These are phyloP conservation scores for Paspalum vaginatum DNA, from an alignment of 176 grass and related monocot genomes.

Conservation along the genomic window DNA sequence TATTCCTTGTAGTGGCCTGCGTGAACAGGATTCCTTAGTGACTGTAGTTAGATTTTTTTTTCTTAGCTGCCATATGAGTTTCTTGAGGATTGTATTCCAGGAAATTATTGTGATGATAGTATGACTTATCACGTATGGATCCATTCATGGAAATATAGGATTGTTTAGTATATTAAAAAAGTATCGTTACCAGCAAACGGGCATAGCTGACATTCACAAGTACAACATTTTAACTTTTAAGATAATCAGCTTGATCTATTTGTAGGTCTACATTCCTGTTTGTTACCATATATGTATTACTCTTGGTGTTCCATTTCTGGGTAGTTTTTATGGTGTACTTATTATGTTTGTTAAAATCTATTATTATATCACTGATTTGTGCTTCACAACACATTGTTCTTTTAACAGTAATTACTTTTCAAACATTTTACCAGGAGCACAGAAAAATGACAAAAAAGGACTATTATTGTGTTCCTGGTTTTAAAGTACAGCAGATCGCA, in stretches of 20 bases:
- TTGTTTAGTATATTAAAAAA: background rate
- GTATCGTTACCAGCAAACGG: background rate
- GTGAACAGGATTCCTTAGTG: constrained; percentile 8
- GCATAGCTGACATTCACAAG: background rate
- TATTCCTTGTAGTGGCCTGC: constrained; percentile 12
- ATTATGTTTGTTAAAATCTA: background rate
- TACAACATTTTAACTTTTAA: background rate
- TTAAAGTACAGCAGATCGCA: background rate
- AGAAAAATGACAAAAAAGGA: background rate
- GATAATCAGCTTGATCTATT: background rate
- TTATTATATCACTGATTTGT: background rate
- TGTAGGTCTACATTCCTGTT: background rate
- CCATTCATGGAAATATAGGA: background rate
- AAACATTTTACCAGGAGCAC: background rate
- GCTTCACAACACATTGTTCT: background rate
- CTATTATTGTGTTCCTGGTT: constrained; percentile 4
- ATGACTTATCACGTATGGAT: background rate
- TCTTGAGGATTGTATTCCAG: background rate
- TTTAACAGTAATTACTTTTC: background rate
- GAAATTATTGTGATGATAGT: background rate
- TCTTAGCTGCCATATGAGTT: constrained; percentile 7
- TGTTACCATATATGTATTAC: background rate
- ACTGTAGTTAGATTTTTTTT: background rate
- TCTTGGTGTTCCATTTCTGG: background rate
- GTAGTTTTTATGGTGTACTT: background rate